Percentiles rank a stretch among this genome's conserved stretches.
phyloP scores from a whole-genome alignment of 352 stramenopile genomes.

The Aphanomyces euteiches region DNA sequence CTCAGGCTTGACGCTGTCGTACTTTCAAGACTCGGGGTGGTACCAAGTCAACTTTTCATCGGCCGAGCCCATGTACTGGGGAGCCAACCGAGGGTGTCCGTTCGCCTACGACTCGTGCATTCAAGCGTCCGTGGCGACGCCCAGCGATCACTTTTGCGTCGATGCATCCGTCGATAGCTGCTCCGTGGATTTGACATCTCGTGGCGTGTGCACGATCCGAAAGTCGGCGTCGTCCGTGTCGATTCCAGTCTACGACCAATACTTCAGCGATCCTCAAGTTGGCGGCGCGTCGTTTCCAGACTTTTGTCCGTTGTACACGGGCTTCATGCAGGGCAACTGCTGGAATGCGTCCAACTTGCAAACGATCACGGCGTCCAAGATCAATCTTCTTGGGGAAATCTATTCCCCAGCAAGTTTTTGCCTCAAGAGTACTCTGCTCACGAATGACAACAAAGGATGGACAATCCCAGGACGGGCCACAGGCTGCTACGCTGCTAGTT shows the following conservation, averaged over 20 bases:
- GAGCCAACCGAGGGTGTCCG: constrained; percentile 52
- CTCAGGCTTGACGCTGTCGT: constrained; percentile 64
- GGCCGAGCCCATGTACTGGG: constrained; percentile 62
- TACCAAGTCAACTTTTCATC: constrained; percentile 57
- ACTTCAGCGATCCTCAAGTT: constrained; percentile 52
- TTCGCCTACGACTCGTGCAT: constrained; percentile 73
- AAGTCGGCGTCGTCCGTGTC: constrained; percentile 32
- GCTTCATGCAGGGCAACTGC: constrained; percentile 65
- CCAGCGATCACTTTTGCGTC: constrained; percentile 68
- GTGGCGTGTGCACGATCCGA: constrained; percentile 56
- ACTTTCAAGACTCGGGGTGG: constrained; percentile 82
- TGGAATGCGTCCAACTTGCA: constrained; percentile 53
- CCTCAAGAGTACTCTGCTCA: constrained; percentile 60
- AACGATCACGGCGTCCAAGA: constrained; percentile 39
- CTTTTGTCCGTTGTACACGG: constrained; percentile 74
- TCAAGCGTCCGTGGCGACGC: constrained; percentile 35
- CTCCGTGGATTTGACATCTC: constrained; percentile 63
- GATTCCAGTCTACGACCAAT: constrained; percentile 55
- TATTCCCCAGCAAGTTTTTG: constrained; percentile 74
- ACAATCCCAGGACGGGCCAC: constrained; percentile 55
- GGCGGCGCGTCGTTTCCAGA: constrained; percentile 69
- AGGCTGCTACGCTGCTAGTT: constrained; percentile 75
- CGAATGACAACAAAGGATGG: constrained; percentile 56
- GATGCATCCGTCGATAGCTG: constrained; percentile 56
- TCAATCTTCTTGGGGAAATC: constrained; percentile 75